These are phyloP conservation scores for Sanguinoderma infundibulare DNA, from an alignment of 1,284 basidiomycete species.

Conservation along the genomic window DNA sequence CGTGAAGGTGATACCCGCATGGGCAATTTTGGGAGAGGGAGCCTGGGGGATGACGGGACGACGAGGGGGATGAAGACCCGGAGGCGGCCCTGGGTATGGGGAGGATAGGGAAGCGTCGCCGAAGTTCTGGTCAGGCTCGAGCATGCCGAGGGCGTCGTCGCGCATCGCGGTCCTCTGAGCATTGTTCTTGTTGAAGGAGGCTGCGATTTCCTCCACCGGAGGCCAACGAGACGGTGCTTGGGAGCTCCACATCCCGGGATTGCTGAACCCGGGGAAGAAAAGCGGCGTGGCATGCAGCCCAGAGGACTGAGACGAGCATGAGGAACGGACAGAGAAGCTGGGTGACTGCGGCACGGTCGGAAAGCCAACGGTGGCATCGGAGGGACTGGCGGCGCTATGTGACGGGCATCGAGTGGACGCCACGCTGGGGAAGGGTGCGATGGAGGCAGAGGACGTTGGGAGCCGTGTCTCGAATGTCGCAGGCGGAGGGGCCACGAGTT, in stretches of 20 bases:
- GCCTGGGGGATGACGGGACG: background rate
- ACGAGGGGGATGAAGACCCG: background rate
- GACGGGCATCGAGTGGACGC: no score
- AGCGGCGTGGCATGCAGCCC: background rate
- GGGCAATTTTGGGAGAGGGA: background rate
- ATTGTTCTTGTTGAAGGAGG: background rate
- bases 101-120: background rate
- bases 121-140: background rate
- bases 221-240: background rate
- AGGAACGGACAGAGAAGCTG: background rate
- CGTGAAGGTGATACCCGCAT: background rate
- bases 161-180: background rate
- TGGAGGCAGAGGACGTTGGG: background rate
- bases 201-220: background rate
- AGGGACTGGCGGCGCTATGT: no score
- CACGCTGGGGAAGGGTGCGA: background rate
- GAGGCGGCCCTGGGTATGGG: background rate
- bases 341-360: no score
- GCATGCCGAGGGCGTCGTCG: background rate
- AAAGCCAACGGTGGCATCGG: no score
- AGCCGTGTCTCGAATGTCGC: background rate
- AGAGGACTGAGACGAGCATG: background rate
- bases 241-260: background rate
- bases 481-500: background rate
- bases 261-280: background rate